phyloP scores from a whole-genome alignment of 805 yeast genomes.

The Saccharomycopsis fermentans region DNA sequence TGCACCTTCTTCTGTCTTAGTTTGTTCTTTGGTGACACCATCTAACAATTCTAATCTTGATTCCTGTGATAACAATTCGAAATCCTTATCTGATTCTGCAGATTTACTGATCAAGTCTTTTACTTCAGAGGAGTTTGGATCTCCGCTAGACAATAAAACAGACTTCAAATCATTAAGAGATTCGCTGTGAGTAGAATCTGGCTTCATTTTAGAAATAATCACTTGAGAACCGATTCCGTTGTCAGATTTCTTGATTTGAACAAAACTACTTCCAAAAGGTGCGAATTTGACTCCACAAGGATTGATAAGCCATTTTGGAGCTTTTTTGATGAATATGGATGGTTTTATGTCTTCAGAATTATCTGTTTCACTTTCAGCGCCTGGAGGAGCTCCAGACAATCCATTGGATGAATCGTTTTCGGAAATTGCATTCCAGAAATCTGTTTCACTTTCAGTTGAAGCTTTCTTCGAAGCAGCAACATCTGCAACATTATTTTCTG shows the following conservation, averaged over 20 bases:
- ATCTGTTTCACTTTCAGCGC: constrained; percentile 26
- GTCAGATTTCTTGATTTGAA: constrained; percentile 30
- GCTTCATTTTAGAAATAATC: not conserved
- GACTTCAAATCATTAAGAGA: not conserved
- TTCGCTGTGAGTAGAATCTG: not conserved
- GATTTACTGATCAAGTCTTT: constrained; percentile 18
- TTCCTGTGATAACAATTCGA: constrained; percentile 29
- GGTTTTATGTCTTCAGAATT: constrained; percentile 39
- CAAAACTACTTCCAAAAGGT: constrained; percentile 78
- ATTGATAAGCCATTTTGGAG: constrained; percentile 81
- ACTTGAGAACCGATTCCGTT: not conserved
- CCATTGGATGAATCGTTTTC: constrained; percentile 26
- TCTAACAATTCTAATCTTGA: not conserved
- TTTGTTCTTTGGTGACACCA: constrained; percentile 18
- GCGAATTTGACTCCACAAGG: constrained; percentile 77
- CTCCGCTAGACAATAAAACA: not conserved
- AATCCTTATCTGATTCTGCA: constrained; percentile 36
- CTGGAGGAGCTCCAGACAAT: constrained; percentile 12
- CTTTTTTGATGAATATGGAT: constrained; percentile 58
- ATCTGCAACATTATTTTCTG: not conserved
- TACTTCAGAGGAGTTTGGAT: not conserved
- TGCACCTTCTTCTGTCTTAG: constrained; percentile 25
- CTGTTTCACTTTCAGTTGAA: constrained; percentile 40
- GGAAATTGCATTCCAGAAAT: constrained; percentile 77
- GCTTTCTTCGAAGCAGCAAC: constrained; percentile 9